These are phyloP conservation scores for Nematodospora valgi DNA, from an alignment of 805 yeast species.

Conservation along the genomic window DNA sequence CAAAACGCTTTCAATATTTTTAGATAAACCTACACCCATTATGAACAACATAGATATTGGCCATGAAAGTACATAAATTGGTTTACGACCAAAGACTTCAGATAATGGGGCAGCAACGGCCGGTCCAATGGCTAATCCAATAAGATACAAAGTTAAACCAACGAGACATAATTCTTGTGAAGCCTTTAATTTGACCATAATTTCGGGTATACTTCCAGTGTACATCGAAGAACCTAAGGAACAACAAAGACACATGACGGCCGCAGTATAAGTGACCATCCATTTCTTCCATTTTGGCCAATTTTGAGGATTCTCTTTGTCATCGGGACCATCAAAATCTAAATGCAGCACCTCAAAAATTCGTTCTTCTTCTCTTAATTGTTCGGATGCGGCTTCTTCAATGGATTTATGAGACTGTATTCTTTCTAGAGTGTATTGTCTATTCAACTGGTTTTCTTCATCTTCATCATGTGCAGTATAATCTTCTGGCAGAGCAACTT, in stretches of 20 bases:
- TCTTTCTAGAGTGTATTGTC: conserved; percentile 17
- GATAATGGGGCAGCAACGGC: conserved; percentile 70
- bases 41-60: conserved; percentile 69
- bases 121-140: conserved; percentile 74
- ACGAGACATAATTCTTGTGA: conserved; percentile 60
- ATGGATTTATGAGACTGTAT: conserved; percentile 16
- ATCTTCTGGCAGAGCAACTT: not conserved
- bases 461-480: not conserved
- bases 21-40: conserved; percentile 69
- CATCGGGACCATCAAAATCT: conserved; percentile 61
- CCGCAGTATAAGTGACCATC: conserved; percentile 62
- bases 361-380: conserved; percentile 8
- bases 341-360: conserved; percentile 19
- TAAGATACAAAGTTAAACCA: conserved; percentile 65
- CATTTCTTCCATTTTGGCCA: conserved; percentile 67
- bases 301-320: conserved; percentile 62
- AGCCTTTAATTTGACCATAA: conserved; percentile 45
- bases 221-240: conserved; percentile 74
- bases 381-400: conserved; percentile 16
- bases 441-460: conserved; percentile 15
- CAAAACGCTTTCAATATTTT: conserved; percentile 57
- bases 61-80: conserved; percentile 55
- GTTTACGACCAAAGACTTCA: conserved; percentile 65
- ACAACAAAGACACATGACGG: conserved; percentile 62
- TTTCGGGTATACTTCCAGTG: conserved; percentile 60